These are phyloP conservation scores for Acanthamoeba culbertsoni DNA, from an alignment of 208 protist genomes.

Conservation along the genomic window DNA sequence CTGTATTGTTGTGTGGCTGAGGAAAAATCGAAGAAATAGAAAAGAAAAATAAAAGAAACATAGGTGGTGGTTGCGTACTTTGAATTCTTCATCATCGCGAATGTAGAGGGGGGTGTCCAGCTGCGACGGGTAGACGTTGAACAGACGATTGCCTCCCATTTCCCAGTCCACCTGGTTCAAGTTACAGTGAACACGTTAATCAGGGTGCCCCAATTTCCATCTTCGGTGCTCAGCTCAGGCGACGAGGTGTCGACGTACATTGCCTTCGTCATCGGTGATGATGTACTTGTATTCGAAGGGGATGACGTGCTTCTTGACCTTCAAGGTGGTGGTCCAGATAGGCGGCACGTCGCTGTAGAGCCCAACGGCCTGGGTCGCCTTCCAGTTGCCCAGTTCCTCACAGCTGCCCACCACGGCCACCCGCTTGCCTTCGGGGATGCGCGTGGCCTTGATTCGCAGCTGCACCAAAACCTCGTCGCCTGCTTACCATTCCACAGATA, in stretches of 20 bases:
- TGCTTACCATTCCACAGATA: too few species aligned
- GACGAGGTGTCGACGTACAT: not conserved
- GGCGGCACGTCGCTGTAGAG: not conserved
- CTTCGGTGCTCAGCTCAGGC: not conserved
- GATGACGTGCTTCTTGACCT: constrained; percentile 64
- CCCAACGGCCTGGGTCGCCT: not conserved
- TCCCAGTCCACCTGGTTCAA: not conserved
- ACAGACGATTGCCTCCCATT: constrained; percentile 15
- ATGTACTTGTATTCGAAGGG: constrained; percentile 70
- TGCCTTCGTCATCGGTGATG: constrained; percentile 26
- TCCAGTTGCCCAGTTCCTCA: not conserved
- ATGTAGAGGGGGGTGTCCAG: constrained; percentile 44
- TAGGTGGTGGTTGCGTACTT: not conserved
- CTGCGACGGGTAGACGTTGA: constrained; percentile 45
- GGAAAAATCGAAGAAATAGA: not conserved
- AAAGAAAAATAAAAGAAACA: not conserved
- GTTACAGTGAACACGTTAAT: not conserved
- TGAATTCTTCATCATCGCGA: constrained; percentile 50
- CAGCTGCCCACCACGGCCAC: constrained; percentile 12
- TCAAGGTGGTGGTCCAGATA: constrained; percentile 63
- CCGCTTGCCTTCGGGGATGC: not conserved
- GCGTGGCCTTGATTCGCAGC: constrained; percentile 19
- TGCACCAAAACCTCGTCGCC: not conserved
- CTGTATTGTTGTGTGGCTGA: too few species aligned
- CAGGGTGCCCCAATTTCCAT: too few species aligned